Evolutionary conservation across 768 basidiomycete species (phyloP).

Genomic region (Lactarius sp.): DNA sequence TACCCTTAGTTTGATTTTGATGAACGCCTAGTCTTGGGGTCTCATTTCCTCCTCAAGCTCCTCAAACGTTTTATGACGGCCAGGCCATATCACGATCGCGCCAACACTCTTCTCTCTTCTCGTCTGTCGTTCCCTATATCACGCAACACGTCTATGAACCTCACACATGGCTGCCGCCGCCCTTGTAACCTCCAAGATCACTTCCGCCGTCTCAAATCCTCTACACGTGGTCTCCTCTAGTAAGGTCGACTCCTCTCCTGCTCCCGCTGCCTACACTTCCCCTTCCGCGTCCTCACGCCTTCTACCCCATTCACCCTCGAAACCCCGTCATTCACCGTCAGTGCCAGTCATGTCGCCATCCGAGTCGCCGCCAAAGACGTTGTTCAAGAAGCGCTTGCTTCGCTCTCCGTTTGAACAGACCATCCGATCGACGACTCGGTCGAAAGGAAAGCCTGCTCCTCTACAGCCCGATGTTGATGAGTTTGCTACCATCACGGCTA

Average conservation of each 20-base stretch:
- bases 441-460: conserved; percentile 40
- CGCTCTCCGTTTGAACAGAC: conserved; percentile 65
- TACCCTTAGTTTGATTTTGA: background rate
- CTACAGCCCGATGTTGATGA: conserved; percentile 33
- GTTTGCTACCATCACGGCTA: conserved; percentile 39
- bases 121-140: background rate
- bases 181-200: too few species aligned
- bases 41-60: background rate
- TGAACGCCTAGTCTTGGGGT: background rate
- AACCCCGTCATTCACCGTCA: conserved; percentile 24
- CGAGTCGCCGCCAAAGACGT: conserved; percentile 45
- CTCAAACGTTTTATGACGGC: background rate
- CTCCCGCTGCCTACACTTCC: background rate
- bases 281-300: conserved; percentile 29
- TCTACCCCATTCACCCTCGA: conserved; percentile 28
- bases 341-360: conserved; percentile 21
- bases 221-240: conserved; percentile 42
- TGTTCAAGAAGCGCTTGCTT: conserved; percentile 57
- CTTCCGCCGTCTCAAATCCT: conserved; percentile 37
- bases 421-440: conserved; percentile 57
- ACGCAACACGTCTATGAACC: conserved; percentile 15
- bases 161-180: conserved; percentile 44
- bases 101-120: background rate
- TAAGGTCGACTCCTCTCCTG: conserved; percentile 23
- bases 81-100: background rate